Evolutionary conservation across 2,329 filamentous ascomycete genomes (phyloP).

Genomic region (Neurospora sp.): DNA sequence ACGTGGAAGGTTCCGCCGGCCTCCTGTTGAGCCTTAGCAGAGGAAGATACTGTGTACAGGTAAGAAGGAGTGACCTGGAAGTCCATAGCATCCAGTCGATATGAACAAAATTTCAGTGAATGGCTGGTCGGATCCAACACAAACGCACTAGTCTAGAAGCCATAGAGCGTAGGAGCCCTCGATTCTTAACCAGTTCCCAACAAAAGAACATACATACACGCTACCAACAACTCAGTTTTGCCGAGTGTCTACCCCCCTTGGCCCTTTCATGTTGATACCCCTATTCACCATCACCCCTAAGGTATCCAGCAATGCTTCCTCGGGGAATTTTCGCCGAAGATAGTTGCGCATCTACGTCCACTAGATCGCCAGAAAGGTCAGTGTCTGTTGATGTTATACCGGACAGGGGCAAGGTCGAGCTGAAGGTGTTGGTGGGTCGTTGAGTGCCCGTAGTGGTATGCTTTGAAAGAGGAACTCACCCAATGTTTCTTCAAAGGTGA

Average conservation of each 20-base stretch:
- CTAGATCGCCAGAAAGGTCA: not conserved
- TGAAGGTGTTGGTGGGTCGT: not conserved
- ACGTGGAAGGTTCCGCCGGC: not conserved
- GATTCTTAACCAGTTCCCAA: not conserved
- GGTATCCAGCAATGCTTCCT: not conserved
- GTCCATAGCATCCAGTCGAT: not conserved
- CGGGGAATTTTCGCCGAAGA: not conserved
- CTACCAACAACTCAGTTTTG: not conserved
- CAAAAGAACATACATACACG: not conserved
- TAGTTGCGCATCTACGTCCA: not conserved
- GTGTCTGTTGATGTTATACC: not conserved
- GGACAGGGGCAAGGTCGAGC: too few relatives aligned
- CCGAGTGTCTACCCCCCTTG: not conserved
- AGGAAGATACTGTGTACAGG: not conserved
- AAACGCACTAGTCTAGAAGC: not conserved
- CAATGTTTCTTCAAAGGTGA: not conserved
- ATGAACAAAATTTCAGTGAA: not conserved
- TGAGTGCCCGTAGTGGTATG: not conserved
- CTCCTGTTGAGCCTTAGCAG: not conserved
- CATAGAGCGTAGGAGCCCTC: rapidly evolving
- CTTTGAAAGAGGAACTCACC: not conserved
- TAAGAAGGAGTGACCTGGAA: not conserved
- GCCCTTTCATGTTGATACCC: not conserved
- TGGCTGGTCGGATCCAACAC: not conserved
- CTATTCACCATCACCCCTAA: not conserved